Percentiles rank a stretch among this genome's conserved stretches.
phyloP scores from a whole-genome alignment of 2,329 filamentous ascomycete species.

The Epichloe festucae region DNA sequence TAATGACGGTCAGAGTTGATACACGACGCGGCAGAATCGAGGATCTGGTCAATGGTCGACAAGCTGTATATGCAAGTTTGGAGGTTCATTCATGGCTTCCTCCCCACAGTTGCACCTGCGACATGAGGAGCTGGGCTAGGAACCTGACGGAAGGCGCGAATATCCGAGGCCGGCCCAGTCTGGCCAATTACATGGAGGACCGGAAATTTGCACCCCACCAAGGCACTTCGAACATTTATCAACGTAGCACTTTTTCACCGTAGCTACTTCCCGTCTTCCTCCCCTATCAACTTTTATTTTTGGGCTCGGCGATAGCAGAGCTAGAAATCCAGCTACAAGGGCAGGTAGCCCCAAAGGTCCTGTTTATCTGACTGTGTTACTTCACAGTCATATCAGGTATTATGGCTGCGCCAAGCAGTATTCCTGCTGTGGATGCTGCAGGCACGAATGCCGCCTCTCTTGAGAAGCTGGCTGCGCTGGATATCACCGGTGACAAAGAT shows the following conservation, averaged over 20 bases:
- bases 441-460: constrained; percentile 10
- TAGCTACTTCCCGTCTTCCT: not conserved
- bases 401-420: constrained; percentile 10
- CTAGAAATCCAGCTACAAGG: not conserved
- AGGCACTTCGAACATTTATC: not conserved
- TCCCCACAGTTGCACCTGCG: not conserved
- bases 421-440: constrained; percentile 9
- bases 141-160: constrained; percentile 1
- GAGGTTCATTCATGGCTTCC: not conserved
- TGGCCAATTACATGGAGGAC: not conserved
- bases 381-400: not conserved
- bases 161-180: constrained; percentile 1
- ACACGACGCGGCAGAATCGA: not conserved
- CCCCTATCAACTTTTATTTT: not conserved
- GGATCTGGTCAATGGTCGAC: not conserved
- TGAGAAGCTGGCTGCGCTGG: constrained; percentile 14
- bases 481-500: constrained; percentile 6
- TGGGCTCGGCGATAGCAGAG: not conserved
- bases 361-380: not conserved
- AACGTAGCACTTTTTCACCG: not conserved
- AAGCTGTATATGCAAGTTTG: not conserved
- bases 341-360: not conserved
- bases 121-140: not conserved
- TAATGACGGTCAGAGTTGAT: not conserved
- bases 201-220: not conserved